Evolutionary conservation across 1,139 yeast species (phyloP).

Genomic region (Spencermartinsiella ligniputridi): DNA sequence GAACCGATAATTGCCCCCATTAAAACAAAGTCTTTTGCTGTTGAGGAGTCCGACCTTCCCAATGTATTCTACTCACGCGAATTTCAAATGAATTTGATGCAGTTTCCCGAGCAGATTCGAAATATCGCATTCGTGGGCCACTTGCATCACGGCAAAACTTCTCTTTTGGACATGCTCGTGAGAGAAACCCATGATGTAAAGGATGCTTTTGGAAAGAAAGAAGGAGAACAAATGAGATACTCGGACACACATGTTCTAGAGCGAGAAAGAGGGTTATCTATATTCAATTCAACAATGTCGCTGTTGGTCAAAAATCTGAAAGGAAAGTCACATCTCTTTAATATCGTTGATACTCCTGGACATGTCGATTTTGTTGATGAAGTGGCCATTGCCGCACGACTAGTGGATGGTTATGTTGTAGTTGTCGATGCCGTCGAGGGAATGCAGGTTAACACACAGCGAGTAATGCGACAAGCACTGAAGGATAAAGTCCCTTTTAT

Average conservation of each 20-base stretch:
- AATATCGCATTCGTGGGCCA: slow-evolving; percentile 83
- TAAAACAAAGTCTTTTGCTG: slow-evolving; percentile 40
- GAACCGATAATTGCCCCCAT: slow-evolving; percentile 68
- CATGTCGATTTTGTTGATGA: slow-evolving; percentile 83
- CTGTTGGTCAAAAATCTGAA: slow-evolving; percentile 53
- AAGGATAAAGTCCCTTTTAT: slow-evolving; percentile 47
- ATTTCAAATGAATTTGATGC: slow-evolving; percentile 50
- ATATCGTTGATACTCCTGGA: slow-evolving; percentile 85
- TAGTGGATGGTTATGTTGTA: slow-evolving; percentile 62
- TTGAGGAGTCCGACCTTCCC: slow-evolving; percentile 56
- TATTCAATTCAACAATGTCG: slow-evolving; percentile 61
- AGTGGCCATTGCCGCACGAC: slow-evolving; percentile 49
- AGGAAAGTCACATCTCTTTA: slow-evolving; percentile 55
- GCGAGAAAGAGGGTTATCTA: slow-evolving; percentile 61
- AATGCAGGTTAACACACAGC: slow-evolving; percentile 49
- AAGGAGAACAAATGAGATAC: slow-evolving; percentile 49
- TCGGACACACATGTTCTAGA: slow-evolving; percentile 72
- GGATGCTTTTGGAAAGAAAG: slow-evolving; percentile 32
- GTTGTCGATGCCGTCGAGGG: slow-evolving; percentile 90
- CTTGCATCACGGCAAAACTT: slow-evolving; percentile 83
- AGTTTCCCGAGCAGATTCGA: slow-evolving; percentile 61
- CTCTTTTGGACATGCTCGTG: slow-evolving; percentile 67
- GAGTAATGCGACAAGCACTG: slow-evolving; percentile 47
- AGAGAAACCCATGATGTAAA: slow-evolving; percentile 52
- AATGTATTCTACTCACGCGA: slow-evolving; percentile 56